phyloP scores from a whole-genome alignment of 2,329 filamentous ascomycete species.

The Calonectria henricotiae region DNA sequence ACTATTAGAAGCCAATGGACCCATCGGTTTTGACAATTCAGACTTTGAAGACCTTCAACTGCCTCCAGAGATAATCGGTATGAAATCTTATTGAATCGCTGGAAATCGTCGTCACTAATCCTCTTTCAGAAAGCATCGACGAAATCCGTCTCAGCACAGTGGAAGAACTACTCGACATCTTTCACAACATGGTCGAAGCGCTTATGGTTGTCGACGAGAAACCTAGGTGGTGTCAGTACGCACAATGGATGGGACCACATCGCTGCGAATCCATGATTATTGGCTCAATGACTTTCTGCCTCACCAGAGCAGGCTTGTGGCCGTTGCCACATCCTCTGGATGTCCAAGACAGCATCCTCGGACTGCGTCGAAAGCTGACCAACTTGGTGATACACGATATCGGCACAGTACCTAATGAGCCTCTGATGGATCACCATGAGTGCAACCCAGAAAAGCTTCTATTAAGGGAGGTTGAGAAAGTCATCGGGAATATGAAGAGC shows the following conservation, averaged over 20 bases:
- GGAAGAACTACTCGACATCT: conserved; percentile 46
- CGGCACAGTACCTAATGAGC: conserved; percentile 35
- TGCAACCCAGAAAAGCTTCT: conserved; percentile 48
- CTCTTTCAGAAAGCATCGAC: conserved; percentile 41
- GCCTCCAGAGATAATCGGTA: conserved; percentile 41
- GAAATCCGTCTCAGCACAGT: conserved; percentile 44
- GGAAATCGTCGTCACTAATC: neutral
- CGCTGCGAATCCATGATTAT: conserved; percentile 59
- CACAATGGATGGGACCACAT: conserved; percentile 57
- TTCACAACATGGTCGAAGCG: conserved; percentile 49
- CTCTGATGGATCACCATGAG: conserved; percentile 39
- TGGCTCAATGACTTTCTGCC: conserved; percentile 57
- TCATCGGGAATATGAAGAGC: conserved; percentile 43
- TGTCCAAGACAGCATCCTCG: conserved; percentile 49
- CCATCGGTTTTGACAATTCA: conserved; percentile 35
- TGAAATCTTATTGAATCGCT: neutral
- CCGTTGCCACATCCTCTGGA: conserved; percentile 51
- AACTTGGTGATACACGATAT: conserved; percentile 53
- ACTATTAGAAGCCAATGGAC: conserved; percentile 42
- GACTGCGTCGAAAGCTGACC: conserved; percentile 47
- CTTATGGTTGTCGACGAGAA: conserved; percentile 54
- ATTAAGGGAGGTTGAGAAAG: conserved; percentile 42
- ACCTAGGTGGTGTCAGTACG: conserved; percentile 56
- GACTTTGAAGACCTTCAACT: conserved; percentile 40
- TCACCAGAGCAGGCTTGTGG: conserved; percentile 55